Conservation (phyloP, 1,139 yeast genomes). For the Blastobotrys persicus region DNA sequence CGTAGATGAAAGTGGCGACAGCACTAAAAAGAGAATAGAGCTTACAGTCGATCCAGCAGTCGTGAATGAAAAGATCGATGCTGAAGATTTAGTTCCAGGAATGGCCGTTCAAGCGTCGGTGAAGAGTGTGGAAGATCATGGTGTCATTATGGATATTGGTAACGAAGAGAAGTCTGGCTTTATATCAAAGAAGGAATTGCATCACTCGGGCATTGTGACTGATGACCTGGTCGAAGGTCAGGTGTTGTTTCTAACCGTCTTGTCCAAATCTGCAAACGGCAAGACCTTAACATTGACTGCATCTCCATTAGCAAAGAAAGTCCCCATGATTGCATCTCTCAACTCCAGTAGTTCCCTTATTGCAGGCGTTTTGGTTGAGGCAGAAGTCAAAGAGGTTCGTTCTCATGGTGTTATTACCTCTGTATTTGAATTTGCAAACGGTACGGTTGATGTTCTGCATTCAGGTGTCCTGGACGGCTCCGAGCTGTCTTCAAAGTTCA, state of each 20-base stretch:
- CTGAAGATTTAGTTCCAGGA: constrained; percentile 62
- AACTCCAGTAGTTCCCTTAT: constrained; percentile 73
- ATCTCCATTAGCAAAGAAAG: constrained; percentile 43
- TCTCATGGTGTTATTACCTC: constrained; percentile 59
- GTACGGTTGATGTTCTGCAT: constrained; percentile 68
- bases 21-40: constrained; percentile 57
- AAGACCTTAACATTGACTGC: constrained; percentile 63
- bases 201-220: constrained; percentile 32
- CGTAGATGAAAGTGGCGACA: constrained; percentile 48
- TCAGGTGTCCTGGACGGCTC: constrained; percentile 47
- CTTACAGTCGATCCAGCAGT: constrained; percentile 71
- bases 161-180: constrained; percentile 59
- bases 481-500: constrained; percentile 57
- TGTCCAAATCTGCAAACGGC: constrained; percentile 41
- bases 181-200: constrained; percentile 65
- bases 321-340: constrained; percentile 50
- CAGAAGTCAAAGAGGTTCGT: constrained; percentile 59
- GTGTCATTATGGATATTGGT: constrained; percentile 75
- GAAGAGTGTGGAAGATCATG: constrained; percentile 85
- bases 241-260: constrained; percentile 37
- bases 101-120: constrained; percentile 73
- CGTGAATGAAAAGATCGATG: constrained; percentile 60
- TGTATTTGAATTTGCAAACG: constrained; percentile 73
- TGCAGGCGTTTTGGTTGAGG: constrained; percentile 82
- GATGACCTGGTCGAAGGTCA: constrained; percentile 45